Evolutionary conservation across 1,139 yeast species (phyloP).

Genomic region (Pichia sp.): DNA sequence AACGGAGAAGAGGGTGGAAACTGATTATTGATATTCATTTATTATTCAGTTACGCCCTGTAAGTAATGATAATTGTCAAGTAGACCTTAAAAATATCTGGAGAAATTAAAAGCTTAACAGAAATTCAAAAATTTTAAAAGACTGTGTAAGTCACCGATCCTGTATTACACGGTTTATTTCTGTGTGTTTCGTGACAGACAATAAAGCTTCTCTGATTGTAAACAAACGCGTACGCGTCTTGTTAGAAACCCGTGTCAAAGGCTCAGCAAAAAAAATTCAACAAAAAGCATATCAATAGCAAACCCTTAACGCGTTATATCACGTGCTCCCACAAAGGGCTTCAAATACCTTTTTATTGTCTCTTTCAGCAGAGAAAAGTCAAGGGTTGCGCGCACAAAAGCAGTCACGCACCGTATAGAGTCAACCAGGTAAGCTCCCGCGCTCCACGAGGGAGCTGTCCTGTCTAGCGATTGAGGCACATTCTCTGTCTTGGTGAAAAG

Average conservation of each 20-base stretch:
- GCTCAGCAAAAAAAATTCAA: background rate
- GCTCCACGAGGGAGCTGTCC: background rate
- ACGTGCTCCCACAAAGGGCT: background rate
- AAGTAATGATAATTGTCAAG: background rate
- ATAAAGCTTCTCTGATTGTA: background rate
- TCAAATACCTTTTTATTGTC: too few species aligned
- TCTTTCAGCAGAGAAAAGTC: too few species aligned
- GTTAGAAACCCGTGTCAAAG: background rate
- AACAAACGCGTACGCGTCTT: constrained; percentile 4
- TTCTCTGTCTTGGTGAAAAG: background rate
- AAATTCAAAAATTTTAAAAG: too few species aligned
- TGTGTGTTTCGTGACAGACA: background rate
- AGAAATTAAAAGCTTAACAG: too few species aligned
- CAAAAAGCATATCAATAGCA: background rate
- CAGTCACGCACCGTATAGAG: background rate
- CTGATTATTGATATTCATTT: constrained; percentile 16
- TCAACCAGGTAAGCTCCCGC: background rate
- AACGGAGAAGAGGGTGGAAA: constrained; percentile 24
- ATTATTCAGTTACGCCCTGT: background rate
- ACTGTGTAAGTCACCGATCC: background rate
- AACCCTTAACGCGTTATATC: too few species aligned
- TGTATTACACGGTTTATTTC: background rate
- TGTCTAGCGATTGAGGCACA: background rate
- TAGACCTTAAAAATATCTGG: background rate
- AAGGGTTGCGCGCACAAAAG: background rate